Conservation (phyloP, 257 asterid genomes). For the Nicotiana obtusifolia region DNA sequence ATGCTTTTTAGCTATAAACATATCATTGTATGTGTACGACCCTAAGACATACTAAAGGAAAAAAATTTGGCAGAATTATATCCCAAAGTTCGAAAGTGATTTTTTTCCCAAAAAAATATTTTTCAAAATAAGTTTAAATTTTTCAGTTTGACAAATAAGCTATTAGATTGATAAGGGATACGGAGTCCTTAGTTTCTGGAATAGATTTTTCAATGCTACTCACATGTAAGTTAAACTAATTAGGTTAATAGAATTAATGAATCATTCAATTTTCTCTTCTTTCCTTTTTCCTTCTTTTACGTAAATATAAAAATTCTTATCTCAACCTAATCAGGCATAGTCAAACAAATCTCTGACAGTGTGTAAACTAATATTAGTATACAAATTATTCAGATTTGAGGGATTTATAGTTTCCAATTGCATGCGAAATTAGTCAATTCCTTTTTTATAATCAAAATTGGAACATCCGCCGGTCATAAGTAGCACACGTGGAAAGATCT, state of each 20-base stretch:
- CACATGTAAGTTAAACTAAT: no score
- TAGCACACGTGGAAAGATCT: conserved; percentile 18
- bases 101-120: no score
- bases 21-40: no score
- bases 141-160: no score
- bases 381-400: neutral
- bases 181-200: no score
- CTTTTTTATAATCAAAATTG: neutral
- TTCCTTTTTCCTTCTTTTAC: neutral
- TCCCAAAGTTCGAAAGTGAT: no score
- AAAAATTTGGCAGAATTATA: no score
- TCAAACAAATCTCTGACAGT: conserved; percentile 5
- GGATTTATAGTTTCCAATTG: neutral
- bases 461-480: neutral
- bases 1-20: no score
- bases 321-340: neutral
- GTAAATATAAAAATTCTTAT: neutral
- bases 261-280: neutral
- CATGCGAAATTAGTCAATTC: neutral
- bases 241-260: neutral
- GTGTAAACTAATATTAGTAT: neutral
- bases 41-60: no score
- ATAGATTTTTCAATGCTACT: no score
- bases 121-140: no score
- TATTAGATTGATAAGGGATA: no score